Base-by-base conservation (phyloP, 768 basidiomycete species). In the Suillus placidus region DNA sequence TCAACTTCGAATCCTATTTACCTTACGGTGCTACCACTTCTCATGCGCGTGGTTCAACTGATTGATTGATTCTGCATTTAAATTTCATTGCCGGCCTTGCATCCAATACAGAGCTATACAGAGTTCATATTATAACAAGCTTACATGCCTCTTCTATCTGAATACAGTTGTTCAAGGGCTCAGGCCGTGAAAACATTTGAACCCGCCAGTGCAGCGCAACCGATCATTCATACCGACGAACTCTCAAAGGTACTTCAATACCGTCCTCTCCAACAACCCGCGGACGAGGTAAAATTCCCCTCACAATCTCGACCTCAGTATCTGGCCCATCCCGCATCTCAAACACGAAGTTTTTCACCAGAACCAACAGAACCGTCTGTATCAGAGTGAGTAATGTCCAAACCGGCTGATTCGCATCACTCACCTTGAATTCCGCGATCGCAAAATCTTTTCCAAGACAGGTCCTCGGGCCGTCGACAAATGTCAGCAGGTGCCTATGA, bases 371-470 rank as follows among this genome's bases (percentile, higher is more conserved):
- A 13, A 79, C 81, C 5, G 79, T 76, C 84, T 85, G 51, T 16
- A 6, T 23, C 5, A 20, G 6, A 52, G 49, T 67, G 18, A 42
- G 32, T 2, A 66, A 49, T 4, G 20, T 23, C 20, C 20, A 35
- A 18, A 61, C 18, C 35, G 1, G 20, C 12, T 7, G 6, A n/a
- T 35, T 35, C 32, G 34, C 7, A 13, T 32, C 18, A 45, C 68
- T 16, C 20, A 81, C 82, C 78, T 82, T 83, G 67, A 81, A 72
- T 65, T 81, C 78, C 0, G 78, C 73, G 14, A 82, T 61, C 6
- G 82, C 81, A 64, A 84, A 84, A 14, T 70, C 72, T 52, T 78
- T 80, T 18, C 84, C 84, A 14, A 84, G 73, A 67, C 84, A 85
- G 13, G 73, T 77, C 47, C 82, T 73, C 8, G 81, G 80, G 1